Evolutionary conservation across 495 filamentous ascomycete genomes (phyloP).

Genomic region (Talaromyces liani): DNA sequence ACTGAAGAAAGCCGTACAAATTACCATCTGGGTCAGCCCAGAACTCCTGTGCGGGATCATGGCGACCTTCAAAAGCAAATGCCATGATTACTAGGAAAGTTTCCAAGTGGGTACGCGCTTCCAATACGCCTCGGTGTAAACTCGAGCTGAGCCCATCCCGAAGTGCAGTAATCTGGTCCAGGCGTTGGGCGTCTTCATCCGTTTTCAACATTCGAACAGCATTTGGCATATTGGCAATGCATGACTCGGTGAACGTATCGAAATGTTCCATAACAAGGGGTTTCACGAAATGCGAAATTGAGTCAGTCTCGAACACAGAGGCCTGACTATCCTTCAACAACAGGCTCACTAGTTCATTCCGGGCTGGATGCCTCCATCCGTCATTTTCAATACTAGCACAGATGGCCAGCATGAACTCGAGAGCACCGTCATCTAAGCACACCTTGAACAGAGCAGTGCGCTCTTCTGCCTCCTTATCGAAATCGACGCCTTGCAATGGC

Average conservation of each 20-base stretch:
- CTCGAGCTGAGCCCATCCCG: conserved; percentile 40
- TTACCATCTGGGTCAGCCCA: conserved; percentile 88
- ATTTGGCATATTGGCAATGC: conserved; percentile 92
- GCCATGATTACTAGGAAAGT: conserved; percentile 87
- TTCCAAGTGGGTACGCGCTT: conserved; percentile 70
- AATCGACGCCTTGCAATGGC: conserved; percentile 46
- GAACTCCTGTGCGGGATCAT: conserved; percentile 76
- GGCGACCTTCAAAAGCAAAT: conserved; percentile 78
- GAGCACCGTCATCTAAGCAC: conserved; percentile 79
- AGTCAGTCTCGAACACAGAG: conserved; percentile 51
- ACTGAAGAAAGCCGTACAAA: conserved; percentile 85
- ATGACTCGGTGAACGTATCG: conserved; percentile 79
- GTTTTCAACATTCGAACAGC: conserved; percentile 76
- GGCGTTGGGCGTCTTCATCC: conserved; percentile 81
- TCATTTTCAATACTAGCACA: conserved; percentile 66
- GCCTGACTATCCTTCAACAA: conserved; percentile 69
- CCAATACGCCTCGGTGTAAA: conserved; percentile 38
- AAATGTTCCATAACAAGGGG: conserved; percentile 66
- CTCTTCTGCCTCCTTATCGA: conserved; percentile 57
- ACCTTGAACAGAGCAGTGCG: conserved; percentile 64
- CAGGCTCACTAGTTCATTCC: conserved; percentile 63
- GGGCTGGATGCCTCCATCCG: conserved; percentile 77
- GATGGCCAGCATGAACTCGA: conserved; percentile 83
- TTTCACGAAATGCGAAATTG: conserved; percentile 59
- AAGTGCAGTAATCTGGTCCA: conserved; percentile 52